Evolutionary conservation across 108 stramenopile genomes (phyloP).

Genomic region (Fragilariopsis cylindrus): DNA sequence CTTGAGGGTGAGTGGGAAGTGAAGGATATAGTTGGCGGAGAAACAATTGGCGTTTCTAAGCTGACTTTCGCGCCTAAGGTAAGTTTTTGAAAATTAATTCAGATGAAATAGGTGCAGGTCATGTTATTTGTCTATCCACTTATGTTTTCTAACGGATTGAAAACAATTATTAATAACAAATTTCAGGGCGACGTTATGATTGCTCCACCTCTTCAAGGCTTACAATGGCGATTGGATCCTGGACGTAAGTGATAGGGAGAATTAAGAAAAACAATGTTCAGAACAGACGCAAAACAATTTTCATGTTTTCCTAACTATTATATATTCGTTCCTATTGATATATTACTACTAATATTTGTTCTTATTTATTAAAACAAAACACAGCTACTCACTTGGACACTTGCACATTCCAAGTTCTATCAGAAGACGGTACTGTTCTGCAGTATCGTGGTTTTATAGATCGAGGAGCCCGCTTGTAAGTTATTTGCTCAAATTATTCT

Average conservation of each 20-base stretch:
- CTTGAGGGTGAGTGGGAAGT: conserved; percentile 82
- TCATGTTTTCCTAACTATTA: no score
- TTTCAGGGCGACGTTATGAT: conserved; percentile 56
- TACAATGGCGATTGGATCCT: conserved; percentile 85
- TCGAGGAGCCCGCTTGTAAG: conserved; percentile 71
- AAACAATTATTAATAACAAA: no score
- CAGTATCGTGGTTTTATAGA: conserved; percentile 88
- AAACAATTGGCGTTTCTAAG: conserved; percentile 67
- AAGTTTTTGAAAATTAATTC: background rate
- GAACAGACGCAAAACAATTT: no score
- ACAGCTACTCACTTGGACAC: conserved; percentile 85
- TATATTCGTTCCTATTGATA: no score
- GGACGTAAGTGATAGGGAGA: conserved; percentile 34
- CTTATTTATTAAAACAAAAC: no score
- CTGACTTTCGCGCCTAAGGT: conserved; percentile 54
- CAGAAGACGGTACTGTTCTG: conserved; percentile 72
- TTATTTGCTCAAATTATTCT: no score
- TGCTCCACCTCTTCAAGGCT: conserved; percentile 70
- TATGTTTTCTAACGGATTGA: background rate
- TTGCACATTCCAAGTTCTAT: conserved; percentile 83
- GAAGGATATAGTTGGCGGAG: conserved; percentile 74
- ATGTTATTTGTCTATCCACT: background rate
- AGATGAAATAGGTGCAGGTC: background rate
- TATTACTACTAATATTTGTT: no score
- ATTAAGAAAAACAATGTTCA: no score